Evolutionary conservation across 1,284 basidiomycete species (phyloP).

Genomic region (Irpex sp.): DNA sequence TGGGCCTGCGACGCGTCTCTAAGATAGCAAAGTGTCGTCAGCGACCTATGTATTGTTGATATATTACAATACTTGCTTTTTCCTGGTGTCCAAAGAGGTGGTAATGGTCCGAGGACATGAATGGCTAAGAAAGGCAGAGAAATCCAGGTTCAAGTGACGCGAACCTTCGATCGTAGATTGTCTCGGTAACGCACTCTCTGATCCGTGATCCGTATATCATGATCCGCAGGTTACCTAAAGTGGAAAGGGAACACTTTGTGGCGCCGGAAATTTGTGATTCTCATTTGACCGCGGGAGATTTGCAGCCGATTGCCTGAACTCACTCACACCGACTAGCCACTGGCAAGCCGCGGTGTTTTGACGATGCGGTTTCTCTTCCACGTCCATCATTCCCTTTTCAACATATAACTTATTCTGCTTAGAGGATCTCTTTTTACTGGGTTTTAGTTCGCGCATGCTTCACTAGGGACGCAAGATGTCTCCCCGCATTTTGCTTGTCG

Average conservation of each 20-base stretch:
- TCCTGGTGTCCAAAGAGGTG: too few species aligned
- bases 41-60: too few species aligned
- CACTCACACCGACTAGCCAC: background rate
- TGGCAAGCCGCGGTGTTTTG: background rate
- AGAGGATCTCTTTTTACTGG: background rate
- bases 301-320: background rate
- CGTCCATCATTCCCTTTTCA: background rate
- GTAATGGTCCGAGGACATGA: too few species aligned
- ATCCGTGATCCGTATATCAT: background rate
- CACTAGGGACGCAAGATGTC: conserved; percentile 1
- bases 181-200: too few species aligned
- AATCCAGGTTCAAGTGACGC: background rate
- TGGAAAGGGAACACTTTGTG: background rate
- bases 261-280: background rate
- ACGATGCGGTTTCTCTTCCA: background rate
- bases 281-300: background rate
- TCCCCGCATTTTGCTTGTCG: conserved; percentile 59
- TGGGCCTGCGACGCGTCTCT: too few species aligned
- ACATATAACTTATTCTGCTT: conserved; percentile 26
- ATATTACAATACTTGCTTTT: too few species aligned
- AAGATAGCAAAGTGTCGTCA: too few species aligned
- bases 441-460: background rate
- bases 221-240: background rate
- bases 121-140: background rate
- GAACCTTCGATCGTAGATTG: too few species aligned